These are phyloP conservation scores for Xylariaceae sp. DNA, from an alignment of 2,329 filamentous ascomycete genomes.

Conservation along the genomic window DNA sequence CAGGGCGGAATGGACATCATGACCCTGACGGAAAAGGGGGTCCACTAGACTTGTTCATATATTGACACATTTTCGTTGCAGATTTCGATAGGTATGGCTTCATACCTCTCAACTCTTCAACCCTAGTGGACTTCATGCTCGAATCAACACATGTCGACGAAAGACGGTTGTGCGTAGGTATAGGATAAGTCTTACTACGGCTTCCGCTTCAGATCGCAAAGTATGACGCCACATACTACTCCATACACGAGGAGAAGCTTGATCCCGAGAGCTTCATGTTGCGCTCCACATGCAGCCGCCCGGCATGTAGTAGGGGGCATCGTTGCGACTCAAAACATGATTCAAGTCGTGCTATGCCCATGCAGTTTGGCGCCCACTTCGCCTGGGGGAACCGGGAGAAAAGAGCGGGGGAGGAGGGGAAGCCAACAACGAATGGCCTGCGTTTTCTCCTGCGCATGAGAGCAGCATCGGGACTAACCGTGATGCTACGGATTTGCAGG, in stretches of 20 bases:
- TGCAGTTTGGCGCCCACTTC: conserved; percentile 7
- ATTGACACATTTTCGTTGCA: too few species aligned
- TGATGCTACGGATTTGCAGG: conserved; percentile 3
- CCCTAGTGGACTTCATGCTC: background rate
- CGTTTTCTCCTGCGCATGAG: background rate
- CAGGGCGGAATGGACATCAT: too few species aligned
- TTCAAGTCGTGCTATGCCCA: conserved; percentile 1
- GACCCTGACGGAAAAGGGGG: background rate
- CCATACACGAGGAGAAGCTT: background rate
- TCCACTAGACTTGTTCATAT: background rate
- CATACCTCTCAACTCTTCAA: too few species aligned
- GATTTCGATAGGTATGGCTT: too few species aligned
- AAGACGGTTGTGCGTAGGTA: background rate
- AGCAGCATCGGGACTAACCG: conserved; percentile 2
- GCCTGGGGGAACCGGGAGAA: conserved; percentile 3
- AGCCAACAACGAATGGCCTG: background rate
- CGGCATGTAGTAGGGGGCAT: conserved; percentile 5
- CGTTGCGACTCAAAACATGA: conserved; percentile 5
- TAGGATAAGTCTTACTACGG: background rate
- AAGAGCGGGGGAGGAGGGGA: background rate
- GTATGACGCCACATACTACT: background rate
- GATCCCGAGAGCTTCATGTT: background rate
- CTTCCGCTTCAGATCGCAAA: background rate
- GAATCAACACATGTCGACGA: too few species aligned
- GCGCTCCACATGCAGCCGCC: conserved; percentile 6